Evolutionary conservation across 805 yeast species (phyloP), one percentile per base, ranked within the genome.

Genomic region (Candida broadrunensis): DNA sequence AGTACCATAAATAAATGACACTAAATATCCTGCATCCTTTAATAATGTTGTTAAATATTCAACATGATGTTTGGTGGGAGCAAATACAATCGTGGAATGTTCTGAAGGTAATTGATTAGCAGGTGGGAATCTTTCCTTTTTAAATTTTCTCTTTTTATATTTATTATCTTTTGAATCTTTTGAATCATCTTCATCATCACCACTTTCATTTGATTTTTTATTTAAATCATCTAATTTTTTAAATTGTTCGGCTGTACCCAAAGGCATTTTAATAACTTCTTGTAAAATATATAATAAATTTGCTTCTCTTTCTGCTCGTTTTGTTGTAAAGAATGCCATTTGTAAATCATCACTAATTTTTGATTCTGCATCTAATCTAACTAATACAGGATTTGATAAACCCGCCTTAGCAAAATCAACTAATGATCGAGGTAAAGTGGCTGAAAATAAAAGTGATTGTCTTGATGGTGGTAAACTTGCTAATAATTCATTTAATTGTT

Each of bases 331-430:
- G 52, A 86, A 93, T 3, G 87, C 82, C 95, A 90, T 86, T 60
- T 93, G 95, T 51, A 93, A 77, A 43, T 89, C 81, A 41, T 90
- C 97, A 1, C 96, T 85, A 26, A 93, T 79, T 55, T 90, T 93
- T 9, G 89, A 71, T 54, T 93, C 99, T 3, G 97, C 83, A 68
- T 93, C 99, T 45, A 93, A 70, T 54, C 99, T 77, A 14, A 93
- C 96, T 43, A 93, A 77, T 14, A 88, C 89, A 0, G 99, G 99
- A 56, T 89, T 91, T 2, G 83, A 77, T 36, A 93, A 73, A 5
- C 99, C 99, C 4, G 98, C 98, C 58, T 90, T 89, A 38, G 99
- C 99, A 68, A 93, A 93, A 54, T 91, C 97, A 19, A 93, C 97
- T 51, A 93, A 75, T 0, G 91, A 80, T 44, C 83, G 80, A 8